Base-by-base conservation (phyloP, 169 alveolate genomes). In the Cryptosporidium sp. region DNA sequence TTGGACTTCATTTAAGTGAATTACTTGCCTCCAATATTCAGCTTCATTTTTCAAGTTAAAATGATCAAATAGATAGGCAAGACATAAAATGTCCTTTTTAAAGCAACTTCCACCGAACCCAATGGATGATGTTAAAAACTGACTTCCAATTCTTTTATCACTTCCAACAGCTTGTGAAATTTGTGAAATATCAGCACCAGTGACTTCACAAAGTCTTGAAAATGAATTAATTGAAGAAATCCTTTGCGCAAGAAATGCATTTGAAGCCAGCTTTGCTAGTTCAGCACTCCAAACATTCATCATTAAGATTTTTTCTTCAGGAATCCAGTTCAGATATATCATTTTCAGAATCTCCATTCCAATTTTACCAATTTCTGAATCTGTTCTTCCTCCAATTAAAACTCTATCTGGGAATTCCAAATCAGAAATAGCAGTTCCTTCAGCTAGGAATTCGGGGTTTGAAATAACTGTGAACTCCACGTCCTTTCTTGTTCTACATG, bases 91-190 rank as follows among this genome's bases (percentile, higher is more conserved):
- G 86, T 96, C 98, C 84, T 96, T 97, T 84, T 95, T 94, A 67
- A 97, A 96, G 87, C 98, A 97, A 18, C 98, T 95, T 26, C 98
- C 99, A 50, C 99, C 98, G 75, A 97, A 96, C 29, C 98, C 98
- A 39, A 95, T 92, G 1, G 97, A 94, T 23, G 97, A 92, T 16
- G 92, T 86, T 41, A 97, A 92, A 75, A 93, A 96, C 61, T 94
- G 91, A n/a, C 86, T 93, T 10, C 98, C 98, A 41, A 96, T 95
- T 85, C 98, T 94, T 50, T 91, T 58, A 84, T 94, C 97, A 39
- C 86, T 62, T 31, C 95, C 95, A 52, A 95, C 84, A 10, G 95
- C 93, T 70, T 80, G 26, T 18, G 92, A 41, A 51, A 80, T 84
- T 31, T 55, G 71, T 8, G 45, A 9, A 48, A 96, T 94, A 65